Evolutionary conservation across 148 eudicot genomes (phyloP).

Genomic region (Cornus suecica): DNA sequence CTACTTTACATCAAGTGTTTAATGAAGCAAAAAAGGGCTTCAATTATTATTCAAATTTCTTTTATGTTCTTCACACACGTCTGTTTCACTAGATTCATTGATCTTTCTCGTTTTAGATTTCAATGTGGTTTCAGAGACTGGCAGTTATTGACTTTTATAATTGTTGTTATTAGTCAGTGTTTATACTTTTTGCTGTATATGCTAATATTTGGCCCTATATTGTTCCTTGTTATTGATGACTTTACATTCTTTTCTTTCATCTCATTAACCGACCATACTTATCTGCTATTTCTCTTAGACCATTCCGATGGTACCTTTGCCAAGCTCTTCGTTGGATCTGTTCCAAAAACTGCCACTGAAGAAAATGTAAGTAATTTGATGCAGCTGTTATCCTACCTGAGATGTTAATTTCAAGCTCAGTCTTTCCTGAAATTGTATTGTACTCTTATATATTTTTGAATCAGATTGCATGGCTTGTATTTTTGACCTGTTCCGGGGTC

Average conservation of each 20-base stretch:
- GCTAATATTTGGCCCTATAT: not conserved
- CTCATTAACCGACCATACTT: not conserved
- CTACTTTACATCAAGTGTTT: not conserved
- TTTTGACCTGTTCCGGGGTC: not conserved
- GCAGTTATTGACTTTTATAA: not conserved
- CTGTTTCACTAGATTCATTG: not conserved
- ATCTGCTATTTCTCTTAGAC: slow-evolving; percentile 29
- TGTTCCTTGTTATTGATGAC: not conserved
- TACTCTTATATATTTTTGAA: not conserved
- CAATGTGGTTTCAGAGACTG: not conserved
- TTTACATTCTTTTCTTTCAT: not conserved
- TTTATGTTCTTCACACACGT: not conserved
- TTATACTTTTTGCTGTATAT: not conserved
- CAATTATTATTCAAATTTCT: not conserved
- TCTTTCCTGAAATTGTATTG: not conserved
- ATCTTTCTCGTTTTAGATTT: not conserved
- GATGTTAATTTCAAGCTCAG: not conserved
- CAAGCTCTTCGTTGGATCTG: slow-evolving; percentile 90
- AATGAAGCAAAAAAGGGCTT: not conserved
- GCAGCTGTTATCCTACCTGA: not conserved
- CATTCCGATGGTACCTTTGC: slow-evolving; percentile 55
- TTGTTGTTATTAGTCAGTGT: not conserved
- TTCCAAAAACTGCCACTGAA: slow-evolving; percentile 82
- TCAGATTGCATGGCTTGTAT: not conserved
- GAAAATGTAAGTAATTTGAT: slow-evolving; percentile 55